Base-by-base conservation (phyloP, 2,329 filamentous ascomycete species). In the Colletotrichum sp. region DNA sequence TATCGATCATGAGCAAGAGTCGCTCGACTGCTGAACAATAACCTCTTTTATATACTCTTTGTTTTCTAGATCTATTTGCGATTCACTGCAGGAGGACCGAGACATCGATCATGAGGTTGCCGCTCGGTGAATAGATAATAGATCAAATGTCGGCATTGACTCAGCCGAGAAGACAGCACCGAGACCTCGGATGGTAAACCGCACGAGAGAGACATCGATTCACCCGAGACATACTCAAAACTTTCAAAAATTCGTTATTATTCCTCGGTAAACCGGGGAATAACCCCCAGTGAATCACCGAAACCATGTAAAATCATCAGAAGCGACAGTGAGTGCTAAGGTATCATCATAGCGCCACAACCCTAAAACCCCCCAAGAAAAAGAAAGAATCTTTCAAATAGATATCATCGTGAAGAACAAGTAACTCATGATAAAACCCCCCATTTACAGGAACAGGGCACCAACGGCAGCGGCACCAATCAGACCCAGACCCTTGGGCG, bases 381-480 rank as follows among this genome's bases (percentile, higher is more conserved):
- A 38, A 8, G 6, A 18, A 38, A 38, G 16, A 38, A 32, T 18
- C 12, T 21, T n/a, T 65, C 56, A 62, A 67, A 26, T 48, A 62
- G 56, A 70, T 34, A 73, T 62, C 43, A 24, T 73, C 26, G 52
- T 60, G 26, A 60, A 52, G 10, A 48, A n/a, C 6, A 24, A 52
- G 34, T 48, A 24, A 64, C 43, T 32, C 16, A 48, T 69, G 15
- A 2, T 0, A 8, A 28, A 28, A 28, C 3, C 10, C n/a, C 28
- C 10, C 36, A 15, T 9, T 68, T 72, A 77, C 64, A 71, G 38
- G 8, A 77, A 18, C 30, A 77, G 61, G 16, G 71, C 76, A 21
- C 72, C 75, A 48, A 75, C 64, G 30, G 68, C 75, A 2, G 65
- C 71, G 58, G 76, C 71, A 9, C 75, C 76, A 43, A 77, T 18